Evolutionary conservation across 2,329 filamentous ascomycete species (phyloP).

Genomic region (Chalaropsis ovoidea): DNA sequence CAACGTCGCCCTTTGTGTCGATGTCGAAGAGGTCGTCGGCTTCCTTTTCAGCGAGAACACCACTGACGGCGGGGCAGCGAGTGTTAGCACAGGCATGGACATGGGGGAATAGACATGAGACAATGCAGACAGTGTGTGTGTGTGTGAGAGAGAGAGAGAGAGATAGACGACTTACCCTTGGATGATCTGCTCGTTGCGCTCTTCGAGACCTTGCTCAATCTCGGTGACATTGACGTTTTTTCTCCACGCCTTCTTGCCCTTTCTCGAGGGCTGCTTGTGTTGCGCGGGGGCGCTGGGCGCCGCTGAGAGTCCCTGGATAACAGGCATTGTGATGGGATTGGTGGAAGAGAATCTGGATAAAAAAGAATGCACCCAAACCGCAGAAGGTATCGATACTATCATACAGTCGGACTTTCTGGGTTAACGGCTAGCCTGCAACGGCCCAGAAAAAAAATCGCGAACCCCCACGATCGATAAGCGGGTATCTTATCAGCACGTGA

Average conservation of each 20-base stretch:
- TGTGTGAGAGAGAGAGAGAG: too few species aligned
- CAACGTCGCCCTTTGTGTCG: conserved; percentile 61
- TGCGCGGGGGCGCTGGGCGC: conserved; percentile 60
- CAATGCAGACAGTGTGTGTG: neutral
- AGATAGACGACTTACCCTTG: conserved; percentile 54
- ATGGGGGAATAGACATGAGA: conserved; percentile 27
- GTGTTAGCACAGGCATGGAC: conserved; percentile 22
- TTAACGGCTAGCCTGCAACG: too few species aligned
- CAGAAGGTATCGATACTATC: conserved; percentile 22
- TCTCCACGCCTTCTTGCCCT: conserved; percentile 97
- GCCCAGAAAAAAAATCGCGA: conserved; percentile 23
- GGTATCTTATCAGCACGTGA: conserved; percentile 21
- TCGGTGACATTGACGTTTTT: conserved; percentile 94
- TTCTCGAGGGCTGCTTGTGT: conserved; percentile 79
- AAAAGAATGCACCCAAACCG: conserved; percentile 22
- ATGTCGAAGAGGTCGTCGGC: conserved; percentile 78
- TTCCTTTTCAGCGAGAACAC: conserved; percentile 71
- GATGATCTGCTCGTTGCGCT: conserved; percentile 81
- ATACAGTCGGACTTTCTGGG: too few species aligned
- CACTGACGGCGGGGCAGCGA: conserved; percentile 42
- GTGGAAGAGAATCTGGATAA: too few species aligned
- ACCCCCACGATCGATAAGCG: conserved; percentile 24
- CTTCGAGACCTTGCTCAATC: conserved; percentile 69
- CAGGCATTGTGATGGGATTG: conserved; percentile 39
- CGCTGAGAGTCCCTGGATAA: conserved; percentile 40